Evolutionary conservation across 2,329 filamentous ascomycete genomes (phyloP).

Genomic region (Colletotrichum eleusines): DNA sequence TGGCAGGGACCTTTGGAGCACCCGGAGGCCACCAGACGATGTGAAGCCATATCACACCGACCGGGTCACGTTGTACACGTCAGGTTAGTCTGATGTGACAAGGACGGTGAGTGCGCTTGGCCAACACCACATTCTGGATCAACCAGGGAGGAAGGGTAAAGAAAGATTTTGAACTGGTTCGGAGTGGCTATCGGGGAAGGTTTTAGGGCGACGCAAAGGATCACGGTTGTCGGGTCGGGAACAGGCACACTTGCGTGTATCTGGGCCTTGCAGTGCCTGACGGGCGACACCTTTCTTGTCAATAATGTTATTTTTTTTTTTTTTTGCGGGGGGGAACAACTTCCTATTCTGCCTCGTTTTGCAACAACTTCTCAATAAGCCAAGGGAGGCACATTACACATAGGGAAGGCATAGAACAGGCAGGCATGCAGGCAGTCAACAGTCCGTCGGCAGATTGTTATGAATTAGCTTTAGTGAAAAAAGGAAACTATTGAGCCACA

Average conservation of each 20-base stretch:
- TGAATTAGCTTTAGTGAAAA: slow-evolving; percentile 33
- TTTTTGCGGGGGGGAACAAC: slow-evolving; percentile 18
- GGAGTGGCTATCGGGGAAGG: slow-evolving; percentile 27
- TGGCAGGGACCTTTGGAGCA: neutral
- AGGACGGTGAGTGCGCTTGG: neutral
- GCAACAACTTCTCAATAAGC: slow-evolving; percentile 9
- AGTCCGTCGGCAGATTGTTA: slow-evolving; percentile 42
- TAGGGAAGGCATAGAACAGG: slow-evolving; percentile 27
- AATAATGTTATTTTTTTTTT: slow-evolving; percentile 41
- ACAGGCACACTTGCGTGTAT: slow-evolving; percentile 8
- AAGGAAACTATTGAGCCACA: slow-evolving; percentile 18
- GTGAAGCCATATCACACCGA: neutral
- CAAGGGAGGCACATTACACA: slow-evolving; percentile 26
- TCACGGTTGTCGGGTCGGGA: slow-evolving; percentile 6
- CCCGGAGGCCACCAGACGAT: neutral
- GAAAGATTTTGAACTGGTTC: slow-evolving; percentile 18
- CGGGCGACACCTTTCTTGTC: slow-evolving; percentile 37
- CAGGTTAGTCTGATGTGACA: slow-evolving; percentile 13
- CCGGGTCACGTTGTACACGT: slow-evolving; percentile 7
- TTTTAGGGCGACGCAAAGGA: slow-evolving; percentile 8
- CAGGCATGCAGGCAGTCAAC: slow-evolving; percentile 36
- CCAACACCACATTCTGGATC: slow-evolving; percentile 29
- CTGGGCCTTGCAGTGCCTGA: slow-evolving; percentile 9
- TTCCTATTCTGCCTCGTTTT: slow-evolving; percentile 28
- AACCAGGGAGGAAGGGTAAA: neutral